Base-by-base conservation (phyloP, 306 rosid genomes). In the Quillaja saponaria region DNA sequence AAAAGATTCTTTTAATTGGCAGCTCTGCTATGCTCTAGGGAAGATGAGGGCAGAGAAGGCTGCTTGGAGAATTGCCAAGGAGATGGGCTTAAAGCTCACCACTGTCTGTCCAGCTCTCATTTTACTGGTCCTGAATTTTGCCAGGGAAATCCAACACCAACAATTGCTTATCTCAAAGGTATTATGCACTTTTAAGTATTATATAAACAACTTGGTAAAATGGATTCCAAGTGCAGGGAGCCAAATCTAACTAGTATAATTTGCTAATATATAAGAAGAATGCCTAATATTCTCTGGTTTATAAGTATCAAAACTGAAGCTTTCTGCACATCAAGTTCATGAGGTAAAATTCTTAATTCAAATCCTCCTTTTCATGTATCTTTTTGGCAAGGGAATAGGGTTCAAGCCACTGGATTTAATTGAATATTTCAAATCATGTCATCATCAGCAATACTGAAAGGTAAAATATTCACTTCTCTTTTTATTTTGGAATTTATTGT, bases 91-190 rank as follows among this genome's bases (percentile, higher is more conserved):
- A 8, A 83, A 81, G 31, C 72, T 92, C 57, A 75, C 92, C 14
- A 89, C 94, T 3, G 74, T 92, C 38, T 89, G 99, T 38, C 83
- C 99, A 1, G 95, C 75, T 34, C 84, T 92, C 28, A 42, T 92
- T n/a, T n/a, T 0, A 89, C 94, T 0, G 94, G 95, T 31, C 91
- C 90, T 3, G 66, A 89, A 55, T 85, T 81, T 55, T 71, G 58
- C 28, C 49, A 25, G 0, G 76, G 67, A 48, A 89, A 81, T 19
- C 80, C 96, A 49, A 92, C 95, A 3, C 59, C 99, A 14, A 89
- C 99, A 18, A 71, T 89, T 65, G 95, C 99, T 21, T 92, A 81
- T 64, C 99, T 92, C 57, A 92, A 92, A 83, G 96, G 95, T 92
- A 76, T 34, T 49, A 34, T 44, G 33, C 8, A 16, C 1, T 45